These are phyloP conservation scores for Kluyveromyces starmeri DNA, from an alignment of 805 yeast genomes.

Conservation along the genomic window DNA sequence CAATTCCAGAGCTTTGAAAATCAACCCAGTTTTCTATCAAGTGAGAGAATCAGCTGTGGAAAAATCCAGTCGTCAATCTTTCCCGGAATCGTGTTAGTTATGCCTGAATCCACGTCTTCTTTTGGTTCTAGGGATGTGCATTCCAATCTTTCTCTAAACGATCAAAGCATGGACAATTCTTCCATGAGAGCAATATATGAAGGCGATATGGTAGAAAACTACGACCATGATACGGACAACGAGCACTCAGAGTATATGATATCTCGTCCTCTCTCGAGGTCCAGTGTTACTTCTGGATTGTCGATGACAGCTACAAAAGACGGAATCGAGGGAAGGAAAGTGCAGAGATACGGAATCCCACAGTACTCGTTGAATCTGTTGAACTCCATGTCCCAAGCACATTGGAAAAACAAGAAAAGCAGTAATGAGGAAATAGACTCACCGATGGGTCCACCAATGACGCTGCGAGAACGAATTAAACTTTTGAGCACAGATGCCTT, in stretches of 20 bases:
- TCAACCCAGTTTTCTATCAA: too few relatives aligned
- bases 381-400: constrained; percentile 27
- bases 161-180: constrained; percentile 12
- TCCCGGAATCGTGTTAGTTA: too few relatives aligned
- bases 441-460: constrained; percentile 33
- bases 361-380: constrained; percentile 32
- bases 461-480: constrained; percentile 37
- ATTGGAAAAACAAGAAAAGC: constrained; percentile 9
- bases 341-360: constrained; percentile 37
- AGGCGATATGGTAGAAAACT: constrained; percentile 10
- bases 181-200: constrained; percentile 19
- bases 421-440: constrained; percentile 9
- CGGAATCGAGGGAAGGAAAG: constrained; percentile 57
- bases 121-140: constrained; percentile 17
- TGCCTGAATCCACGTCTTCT: constrained; percentile 19
- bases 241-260: constrained; percentile 14
- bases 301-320: constrained; percentile 70
- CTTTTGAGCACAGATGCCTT: constrained; percentile 30
- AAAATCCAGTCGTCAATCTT: too few relatives aligned
- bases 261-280: constrained; percentile 53
- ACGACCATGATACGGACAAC: constrained; percentile 7
- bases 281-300: constrained; percentile 56
- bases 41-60: too few relatives aligned
- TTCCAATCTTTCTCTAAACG: constrained; percentile 16
- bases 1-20: too few relatives aligned